These are phyloP conservation scores for Marsdenia floribunda DNA, from an alignment of 257 asterid species.

Conservation along the genomic window DNA sequence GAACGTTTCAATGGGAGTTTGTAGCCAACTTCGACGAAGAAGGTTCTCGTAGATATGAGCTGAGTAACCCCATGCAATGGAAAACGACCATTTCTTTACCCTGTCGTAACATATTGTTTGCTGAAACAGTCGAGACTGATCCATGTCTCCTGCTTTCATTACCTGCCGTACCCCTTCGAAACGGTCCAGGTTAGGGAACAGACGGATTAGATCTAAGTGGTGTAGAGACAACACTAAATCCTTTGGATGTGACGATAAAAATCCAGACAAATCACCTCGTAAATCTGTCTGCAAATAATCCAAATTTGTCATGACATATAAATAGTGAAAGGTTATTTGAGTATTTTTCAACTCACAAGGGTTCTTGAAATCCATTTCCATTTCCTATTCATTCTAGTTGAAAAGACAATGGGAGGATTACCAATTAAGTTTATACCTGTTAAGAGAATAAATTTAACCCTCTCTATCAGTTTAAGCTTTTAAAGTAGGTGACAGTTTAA, in stretches of 20 bases:
- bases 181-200: conserved; percentile 31
- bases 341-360: too few species aligned
- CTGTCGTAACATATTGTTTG: conserved; percentile 47
- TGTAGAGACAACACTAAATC: neutral
- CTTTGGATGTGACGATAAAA: conserved; percentile 30
- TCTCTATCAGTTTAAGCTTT: too few species aligned
- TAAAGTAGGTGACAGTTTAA: too few species aligned
- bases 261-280: conserved; percentile 34
- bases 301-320: too few species aligned
- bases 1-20: conserved; percentile 33
- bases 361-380: neutral
- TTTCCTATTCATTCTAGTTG: too few species aligned
- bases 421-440: too few species aligned
- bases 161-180: conserved; percentile 23
- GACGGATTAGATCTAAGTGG: conserved; percentile 22
- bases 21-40: conserved; percentile 26
- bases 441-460: too few species aligned
- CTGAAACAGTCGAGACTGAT: conserved; percentile 38
- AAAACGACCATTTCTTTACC: conserved; percentile 46
- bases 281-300: conserved; percentile 1
- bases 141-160: conserved; percentile 30
- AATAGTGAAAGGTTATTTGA: too few species aligned
- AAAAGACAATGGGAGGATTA: too few species aligned
- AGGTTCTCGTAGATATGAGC: conserved; percentile 33
- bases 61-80: conserved; percentile 46